These are phyloP conservation scores for Populus tremula DNA, from an alignment of 345 rosid genomes.

Conservation along the genomic window DNA sequence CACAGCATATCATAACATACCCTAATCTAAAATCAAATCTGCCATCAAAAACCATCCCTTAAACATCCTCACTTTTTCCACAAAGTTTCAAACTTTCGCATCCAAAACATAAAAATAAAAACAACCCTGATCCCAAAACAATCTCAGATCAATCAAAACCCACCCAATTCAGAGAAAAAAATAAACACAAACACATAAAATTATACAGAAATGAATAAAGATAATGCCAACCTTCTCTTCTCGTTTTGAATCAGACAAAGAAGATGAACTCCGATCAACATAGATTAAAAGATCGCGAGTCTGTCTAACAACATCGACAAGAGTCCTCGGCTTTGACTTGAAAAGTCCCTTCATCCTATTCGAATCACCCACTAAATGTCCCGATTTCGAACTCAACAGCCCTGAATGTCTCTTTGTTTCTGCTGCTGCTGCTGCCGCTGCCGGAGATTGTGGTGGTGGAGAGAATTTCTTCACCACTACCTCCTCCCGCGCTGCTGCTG, in stretches of 20 bases:
- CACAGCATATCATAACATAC: neutral
- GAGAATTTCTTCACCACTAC: slow-evolving; percentile 22
- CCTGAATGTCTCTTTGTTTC: neutral
- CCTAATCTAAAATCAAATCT: neutral
- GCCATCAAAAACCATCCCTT: neutral
- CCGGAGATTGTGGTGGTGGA: neutral
- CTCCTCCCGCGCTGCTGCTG: slow-evolving; percentile 19
- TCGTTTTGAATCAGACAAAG: slow-evolving; percentile 32
- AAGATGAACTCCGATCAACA: slow-evolving; percentile 23
- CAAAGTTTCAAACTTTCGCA: neutral
- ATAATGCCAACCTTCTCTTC: slow-evolving; percentile 43
- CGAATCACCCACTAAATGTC: slow-evolving; percentile 1
- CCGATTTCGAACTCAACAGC: neutral
- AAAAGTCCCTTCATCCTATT: slow-evolving; percentile 78
- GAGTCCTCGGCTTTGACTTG: slow-evolving; percentile 88
- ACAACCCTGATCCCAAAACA: neutral
- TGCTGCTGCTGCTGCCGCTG: neutral
- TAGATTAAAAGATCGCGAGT: slow-evolving; percentile 81
- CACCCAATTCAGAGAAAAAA: neutral
- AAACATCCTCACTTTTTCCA: neutral
- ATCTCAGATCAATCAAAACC: neutral
- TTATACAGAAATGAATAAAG: neutral
- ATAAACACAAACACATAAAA: neutral
- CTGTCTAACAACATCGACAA: slow-evolving; percentile 74
- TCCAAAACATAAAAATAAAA: neutral